Evolutionary conservation across 176 grass and related monocot species (phyloP), one percentile per base, ranked within the genome.

Genomic region (Pontederia crassipes): DNA sequence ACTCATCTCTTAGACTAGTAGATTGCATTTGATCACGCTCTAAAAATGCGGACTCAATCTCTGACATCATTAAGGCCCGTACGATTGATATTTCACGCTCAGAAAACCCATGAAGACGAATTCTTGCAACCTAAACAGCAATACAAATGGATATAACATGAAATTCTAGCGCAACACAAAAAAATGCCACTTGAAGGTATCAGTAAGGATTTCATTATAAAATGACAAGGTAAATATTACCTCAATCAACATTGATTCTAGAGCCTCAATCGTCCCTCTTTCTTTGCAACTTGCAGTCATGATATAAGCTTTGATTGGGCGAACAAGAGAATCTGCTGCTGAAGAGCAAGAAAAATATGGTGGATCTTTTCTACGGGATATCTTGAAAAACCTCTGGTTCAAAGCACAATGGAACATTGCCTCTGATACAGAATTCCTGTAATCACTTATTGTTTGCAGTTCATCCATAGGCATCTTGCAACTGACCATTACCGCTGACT

Each of bases 1-100:
- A 97, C 57, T 97, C 93, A 49, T 97, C 93, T 46, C 79, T 76
- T 52, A 97, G 72, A 72, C 55, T 92, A 55, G 93, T 92, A 12
- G 93, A 97, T 64, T 97, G 87, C 93, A 92, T 97, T 82, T 97
- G 93, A 63, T 97, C 93, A 29, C 93, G 84, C 66, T 97, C 93
- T 78, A 97, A 70, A 83, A 85, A 97, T 62, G 84, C 93, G 75
- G 93, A 97, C 54, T 98, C 93, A 15, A 98, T 98, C 62, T 98
- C 93, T 68, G 93, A 98, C 87, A 88, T 92, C 93, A 98, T 91
- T 81, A 98, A 77, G 60, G 87, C 84, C n/a, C 87, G 78, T 48
- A 88, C 84, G 71, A 98, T 98, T 56, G 93, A 88, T 92, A 98
- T 85, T 76, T 97, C 93, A 77, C 84, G 83, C 59, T 97, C 87